Base-by-base conservation (phyloP, 208 protist species). In the Trypanosoma boissoni region DNA sequence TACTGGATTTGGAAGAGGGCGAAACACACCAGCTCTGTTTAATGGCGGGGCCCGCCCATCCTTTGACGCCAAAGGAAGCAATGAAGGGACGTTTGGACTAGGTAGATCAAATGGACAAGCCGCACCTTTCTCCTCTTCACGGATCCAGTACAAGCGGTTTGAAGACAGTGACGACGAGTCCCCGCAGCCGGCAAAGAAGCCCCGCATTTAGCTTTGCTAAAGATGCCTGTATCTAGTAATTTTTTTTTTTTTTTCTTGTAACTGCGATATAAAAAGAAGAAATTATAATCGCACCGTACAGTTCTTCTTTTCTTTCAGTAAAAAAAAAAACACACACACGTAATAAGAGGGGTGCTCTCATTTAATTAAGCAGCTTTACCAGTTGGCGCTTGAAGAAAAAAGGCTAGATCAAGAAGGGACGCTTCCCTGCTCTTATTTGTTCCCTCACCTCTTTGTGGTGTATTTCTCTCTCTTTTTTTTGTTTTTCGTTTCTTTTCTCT, bases 101-200 rank as follows among this genome's bases (percentile, higher is more conserved):
- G 58, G 64, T 34, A 60, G 50, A 2, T 54, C 59, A 14, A 50
- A 59, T 21, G 46, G 46, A 34, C 72, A 49, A 9, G 52, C 56
- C 18, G 41, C 58, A 52, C 76, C 63, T 58, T 84, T 83, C 49
- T 78, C 55, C 46, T 68, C 69, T 62, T 58, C 56, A 48, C 53
- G 26, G 24, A 72, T 66, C 42, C 44, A 63, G 42, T 76, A 80
- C 58, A 91, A 79, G 55, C 67, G 61, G 27, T 89, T 86, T 55
- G 85, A 83, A 26, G 69, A 80, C 58, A 86, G 78, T 62, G 74
- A 76, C 59, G 79, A 86, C 51, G 81, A 88, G 3, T 74, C 78
- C 31, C 61, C 76, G 21, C 64, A 34, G 10, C 71, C 84, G 10
- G 29, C 58, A 5, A 86, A 86, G 68, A 64, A 58, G 3, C 53